Conservation (phyloP, 1,284 basidiomycete species). For the Cutaneotrichosporon mucoides region DNA sequence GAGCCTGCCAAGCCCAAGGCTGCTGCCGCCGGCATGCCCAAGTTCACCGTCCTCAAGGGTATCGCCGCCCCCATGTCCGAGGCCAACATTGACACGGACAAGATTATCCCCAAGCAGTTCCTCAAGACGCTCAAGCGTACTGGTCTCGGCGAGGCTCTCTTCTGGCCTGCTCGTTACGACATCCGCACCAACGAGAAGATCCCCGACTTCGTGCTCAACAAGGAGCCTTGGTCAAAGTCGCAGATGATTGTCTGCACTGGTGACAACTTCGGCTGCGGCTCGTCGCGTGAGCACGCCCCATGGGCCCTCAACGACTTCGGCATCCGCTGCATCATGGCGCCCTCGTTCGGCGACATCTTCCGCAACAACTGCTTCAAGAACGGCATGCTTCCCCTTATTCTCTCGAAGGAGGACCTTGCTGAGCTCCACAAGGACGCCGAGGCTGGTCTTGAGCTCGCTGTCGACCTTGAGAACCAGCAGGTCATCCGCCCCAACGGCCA, state of each 20-base stretch:
- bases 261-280: constrained; percentile 91
- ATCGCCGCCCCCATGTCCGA: constrained; percentile 85
- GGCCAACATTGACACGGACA: constrained; percentile 92
- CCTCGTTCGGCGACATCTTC: constrained; percentile 94
- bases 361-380: constrained; percentile 76
- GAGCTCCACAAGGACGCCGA: constrained; percentile 75
- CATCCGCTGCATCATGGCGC: constrained; percentile 85
- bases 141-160: constrained; percentile 82
- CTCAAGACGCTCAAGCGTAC: constrained; percentile 92
- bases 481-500: constrained; percentile 72
- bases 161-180: constrained; percentile 78
- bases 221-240: constrained; percentile 71
- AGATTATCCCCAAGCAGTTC: constrained; percentile 96
- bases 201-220: constrained; percentile 86
- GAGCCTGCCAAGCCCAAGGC: constrained; percentile 54
- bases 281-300: constrained; percentile 89
- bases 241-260: constrained; percentile 86
- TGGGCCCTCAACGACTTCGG: constrained; percentile 98
- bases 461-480: constrained; percentile 84
- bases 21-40: constrained; percentile 60
- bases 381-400: constrained; percentile 81
- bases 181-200: constrained; percentile 67
- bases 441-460: constrained; percentile 73
- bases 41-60: constrained; percentile 77
- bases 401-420: constrained; percentile 72